Percentiles rank a stretch among this genome's conserved stretches.
These are phyloP conservation scores for Pseudogymnoascus pannorum DNA, from an alignment of 2,329 filamentous ascomycete species.

Conservation along the genomic window DNA sequence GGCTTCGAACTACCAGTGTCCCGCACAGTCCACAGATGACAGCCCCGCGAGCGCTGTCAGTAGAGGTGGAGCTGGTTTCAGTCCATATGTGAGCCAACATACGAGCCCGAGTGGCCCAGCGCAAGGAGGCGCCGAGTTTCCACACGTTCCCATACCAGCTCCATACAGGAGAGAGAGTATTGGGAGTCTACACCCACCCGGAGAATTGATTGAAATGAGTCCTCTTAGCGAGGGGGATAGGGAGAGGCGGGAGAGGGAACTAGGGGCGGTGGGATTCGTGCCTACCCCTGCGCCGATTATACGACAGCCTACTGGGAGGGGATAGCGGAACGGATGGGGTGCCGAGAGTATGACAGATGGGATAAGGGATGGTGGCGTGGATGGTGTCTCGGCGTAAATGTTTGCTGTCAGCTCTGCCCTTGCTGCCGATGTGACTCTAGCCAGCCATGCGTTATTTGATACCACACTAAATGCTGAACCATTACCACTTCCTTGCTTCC, in stretches of 20 bases:
- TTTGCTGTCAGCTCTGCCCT: not conserved
- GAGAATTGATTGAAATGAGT: conserved; percentile 1
- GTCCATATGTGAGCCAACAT: conserved; percentile 1
- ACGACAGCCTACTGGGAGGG: not conserved
- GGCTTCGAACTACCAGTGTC: not conserved
- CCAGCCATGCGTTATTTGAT: not conserved
- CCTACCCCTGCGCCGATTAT: not conserved
- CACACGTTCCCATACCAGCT: not conserved
- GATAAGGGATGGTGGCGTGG: not conserved
- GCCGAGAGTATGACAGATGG: not conserved
- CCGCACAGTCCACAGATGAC: not conserved
- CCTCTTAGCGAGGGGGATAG: not conserved
- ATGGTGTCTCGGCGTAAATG: not conserved
- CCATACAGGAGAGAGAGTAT: conserved; percentile 4
- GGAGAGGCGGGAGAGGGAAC: not conserved
- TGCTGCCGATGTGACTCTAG: not conserved
- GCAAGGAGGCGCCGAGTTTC: not conserved
- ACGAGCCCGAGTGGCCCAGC: not conserved
- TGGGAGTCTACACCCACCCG: not conserved
- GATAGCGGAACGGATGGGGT: not conserved
- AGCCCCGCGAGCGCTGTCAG: not conserved
- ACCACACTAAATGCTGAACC: not conserved
- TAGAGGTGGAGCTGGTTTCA: not conserved
- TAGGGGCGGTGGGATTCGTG: not conserved
- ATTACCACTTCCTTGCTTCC: conserved; percentile 2